These are phyloP conservation scores for Apiotrichum sp. DNA, from an alignment of 1,284 basidiomycete species.

Conservation along the genomic window DNA sequence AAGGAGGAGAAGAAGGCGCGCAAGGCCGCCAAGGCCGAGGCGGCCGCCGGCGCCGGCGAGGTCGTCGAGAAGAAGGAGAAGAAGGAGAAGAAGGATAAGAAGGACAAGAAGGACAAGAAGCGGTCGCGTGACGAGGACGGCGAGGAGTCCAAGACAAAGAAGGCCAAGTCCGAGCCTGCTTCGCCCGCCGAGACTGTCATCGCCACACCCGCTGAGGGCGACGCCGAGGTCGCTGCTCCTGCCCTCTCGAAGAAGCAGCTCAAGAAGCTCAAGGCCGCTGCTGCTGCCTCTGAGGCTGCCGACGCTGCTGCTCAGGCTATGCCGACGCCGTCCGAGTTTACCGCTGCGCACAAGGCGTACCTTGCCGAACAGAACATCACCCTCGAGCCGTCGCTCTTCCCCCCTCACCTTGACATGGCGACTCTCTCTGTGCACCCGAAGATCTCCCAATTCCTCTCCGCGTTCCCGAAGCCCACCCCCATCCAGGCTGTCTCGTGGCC, in stretches of 20 bases:
- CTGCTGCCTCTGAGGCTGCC: constrained; percentile 20
- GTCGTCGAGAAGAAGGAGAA: constrained; percentile 28
- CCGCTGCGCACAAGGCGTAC: constrained; percentile 57
- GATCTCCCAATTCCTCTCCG: constrained; percentile 59
- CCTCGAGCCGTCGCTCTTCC: constrained; percentile 56
- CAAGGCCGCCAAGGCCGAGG: background rate
- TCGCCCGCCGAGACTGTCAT: constrained; percentile 18
- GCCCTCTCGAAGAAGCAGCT: constrained; percentile 40
- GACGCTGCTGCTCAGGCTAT: constrained; percentile 25
- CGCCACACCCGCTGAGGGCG: constrained; percentile 17
- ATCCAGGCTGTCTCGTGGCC: constrained; percentile 98
- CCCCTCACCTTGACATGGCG: constrained; percentile 72
- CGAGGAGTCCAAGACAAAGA: constrained; percentile 26
- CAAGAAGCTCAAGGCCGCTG: constrained; percentile 38
- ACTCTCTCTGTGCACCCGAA: constrained; percentile 60
- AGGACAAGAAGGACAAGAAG: constrained; percentile 40
- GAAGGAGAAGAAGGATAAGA: constrained; percentile 17
- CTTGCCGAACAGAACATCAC: constrained; percentile 67
- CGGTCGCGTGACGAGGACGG: constrained; percentile 18
- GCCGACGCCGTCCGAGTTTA: constrained; percentile 28
- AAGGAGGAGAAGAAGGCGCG: constrained; percentile 34
- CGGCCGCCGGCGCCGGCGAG: constrained; percentile 9
- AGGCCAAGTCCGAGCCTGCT: constrained; percentile 37
- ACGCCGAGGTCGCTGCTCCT: constrained; percentile 3
- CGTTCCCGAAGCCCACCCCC: constrained; percentile 84